These are phyloP conservation scores for Begonia loranthoides DNA, from an alignment of 306 rosid genomes.

Conservation along the genomic window DNA sequence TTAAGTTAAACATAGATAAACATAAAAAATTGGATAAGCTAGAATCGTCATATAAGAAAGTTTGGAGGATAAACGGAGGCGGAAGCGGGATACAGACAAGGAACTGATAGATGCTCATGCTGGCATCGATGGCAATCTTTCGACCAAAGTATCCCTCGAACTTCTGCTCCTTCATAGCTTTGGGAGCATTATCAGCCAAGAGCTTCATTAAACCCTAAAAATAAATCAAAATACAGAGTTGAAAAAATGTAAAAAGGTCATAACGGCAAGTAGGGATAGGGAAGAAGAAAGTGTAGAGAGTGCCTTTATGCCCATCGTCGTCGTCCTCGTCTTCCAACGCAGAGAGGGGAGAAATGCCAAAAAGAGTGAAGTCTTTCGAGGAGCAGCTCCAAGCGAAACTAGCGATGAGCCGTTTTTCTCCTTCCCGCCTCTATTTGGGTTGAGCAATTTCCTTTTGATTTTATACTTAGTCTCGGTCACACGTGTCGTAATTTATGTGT, in stretches of 20 bases:
- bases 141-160: constrained; percentile 94
- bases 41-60: background rate
- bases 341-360: no score
- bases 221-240: constrained; percentile 5
- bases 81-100: constrained; percentile 28
- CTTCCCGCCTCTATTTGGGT: no score
- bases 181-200: constrained; percentile 90
- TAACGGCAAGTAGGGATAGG: background rate
- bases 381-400: no score
- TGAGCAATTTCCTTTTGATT: no score
- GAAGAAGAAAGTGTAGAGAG: background rate
- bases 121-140: constrained; percentile 85
- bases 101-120: constrained; percentile 98
- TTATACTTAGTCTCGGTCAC: no score
- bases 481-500: no score
- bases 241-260: background rate
- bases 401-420: no score
- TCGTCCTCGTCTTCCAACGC: no score
- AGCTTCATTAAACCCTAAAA: constrained; percentile 96
- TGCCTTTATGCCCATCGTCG: constrained; percentile 69
- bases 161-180: constrained; percentile 82
- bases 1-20: no score
- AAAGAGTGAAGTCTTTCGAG: no score
- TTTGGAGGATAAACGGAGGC: background rate
- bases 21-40: no score